Conservation (phyloP, 768 basidiomycete genomes). For the Holtermanniella nyarrowii region DNA sequence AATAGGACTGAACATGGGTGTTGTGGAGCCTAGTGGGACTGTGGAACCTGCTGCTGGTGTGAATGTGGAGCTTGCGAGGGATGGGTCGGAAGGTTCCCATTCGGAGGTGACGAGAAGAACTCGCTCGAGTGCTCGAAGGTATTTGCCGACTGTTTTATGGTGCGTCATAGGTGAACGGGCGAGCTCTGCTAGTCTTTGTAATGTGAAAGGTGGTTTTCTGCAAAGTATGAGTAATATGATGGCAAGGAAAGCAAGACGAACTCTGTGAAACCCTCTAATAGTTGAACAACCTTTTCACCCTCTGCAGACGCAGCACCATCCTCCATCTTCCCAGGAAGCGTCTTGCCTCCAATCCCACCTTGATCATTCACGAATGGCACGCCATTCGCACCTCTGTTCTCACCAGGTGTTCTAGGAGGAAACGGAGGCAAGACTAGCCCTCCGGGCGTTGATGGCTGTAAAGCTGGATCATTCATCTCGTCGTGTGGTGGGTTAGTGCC, state of each 20-base stretch:
- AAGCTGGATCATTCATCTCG: background rate
- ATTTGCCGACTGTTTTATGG: conserved; percentile 37
- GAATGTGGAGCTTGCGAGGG: conserved; percentile 3
- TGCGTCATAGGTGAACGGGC: conserved; percentile 20
- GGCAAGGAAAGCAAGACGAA: too few species aligned
- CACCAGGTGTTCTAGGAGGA: conserved; percentile 17
- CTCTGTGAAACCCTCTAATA: conserved; percentile 36
- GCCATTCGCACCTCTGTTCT: background rate
- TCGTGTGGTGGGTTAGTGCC: background rate
- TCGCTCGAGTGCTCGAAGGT: conserved; percentile 39
- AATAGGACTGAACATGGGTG: conserved; percentile 42
- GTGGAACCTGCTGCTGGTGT: conserved; percentile 15
- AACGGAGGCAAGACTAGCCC: conserved; percentile 38
- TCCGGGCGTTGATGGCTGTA: conserved; percentile 30
- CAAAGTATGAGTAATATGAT: too few species aligned
- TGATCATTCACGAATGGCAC: conserved; percentile 23
- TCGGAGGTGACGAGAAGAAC: conserved; percentile 36
- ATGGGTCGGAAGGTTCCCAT: conserved; percentile 21
- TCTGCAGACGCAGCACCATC: conserved; percentile 29
- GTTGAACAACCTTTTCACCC: conserved; percentile 19
- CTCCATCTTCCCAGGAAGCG: conserved; percentile 28
- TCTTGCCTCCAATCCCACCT: conserved; percentile 39
- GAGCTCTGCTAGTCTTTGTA: conserved; percentile 40
- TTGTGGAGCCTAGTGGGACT: conserved; percentile 22
- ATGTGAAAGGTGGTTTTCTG: conserved; percentile 40